Percentiles rank a stretch among this genome's conserved stretches.
These are phyloP conservation scores for Phalaenopsis equestris DNA, from an alignment of 106 monocot species.

Conservation along the genomic window DNA sequence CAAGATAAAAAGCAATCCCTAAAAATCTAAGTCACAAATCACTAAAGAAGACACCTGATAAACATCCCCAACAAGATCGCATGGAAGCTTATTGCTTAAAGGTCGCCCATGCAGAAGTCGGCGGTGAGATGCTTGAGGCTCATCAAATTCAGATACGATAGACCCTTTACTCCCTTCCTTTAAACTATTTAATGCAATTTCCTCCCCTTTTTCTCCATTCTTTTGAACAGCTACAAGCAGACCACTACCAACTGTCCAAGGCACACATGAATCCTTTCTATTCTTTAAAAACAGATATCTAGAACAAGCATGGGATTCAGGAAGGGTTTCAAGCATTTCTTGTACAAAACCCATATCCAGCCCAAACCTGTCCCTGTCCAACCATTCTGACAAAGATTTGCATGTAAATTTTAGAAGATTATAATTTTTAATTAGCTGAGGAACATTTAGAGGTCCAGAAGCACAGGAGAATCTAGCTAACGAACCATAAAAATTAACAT, in stretches of 20 bases:
- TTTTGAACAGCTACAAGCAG: conserved; percentile 35
- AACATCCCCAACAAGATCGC: conserved; percentile 77
- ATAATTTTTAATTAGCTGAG: conserved; percentile 28
- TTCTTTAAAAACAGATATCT: conserved; percentile 49
- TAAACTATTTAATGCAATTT: conserved; percentile 26
- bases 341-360: conserved; percentile 81
- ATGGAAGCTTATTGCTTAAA: conserved; percentile 65
- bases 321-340: conserved; percentile 80
- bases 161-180: conserved; percentile 14
- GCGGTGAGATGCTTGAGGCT: neutral
- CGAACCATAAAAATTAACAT: conserved; percentile 11
- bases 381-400: conserved; percentile 50
- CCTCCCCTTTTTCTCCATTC: conserved; percentile 22
- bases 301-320: conserved; percentile 52
- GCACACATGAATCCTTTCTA: conserved; percentile 34
- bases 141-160: conserved; percentile 15
- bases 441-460: conserved; percentile 26
- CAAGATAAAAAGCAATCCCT: neutral
- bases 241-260: conserved; percentile 68
- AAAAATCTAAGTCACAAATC: neutral
- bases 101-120: conserved; percentile 49
- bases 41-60: conserved; percentile 50
- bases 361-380: conserved; percentile 84
- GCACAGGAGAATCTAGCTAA: conserved; percentile 58
- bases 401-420: conserved; percentile 51